phyloP scores from a whole-genome alignment of 2,329 filamentous ascomycete species.

The Trichothecium sympodiale region DNA sequence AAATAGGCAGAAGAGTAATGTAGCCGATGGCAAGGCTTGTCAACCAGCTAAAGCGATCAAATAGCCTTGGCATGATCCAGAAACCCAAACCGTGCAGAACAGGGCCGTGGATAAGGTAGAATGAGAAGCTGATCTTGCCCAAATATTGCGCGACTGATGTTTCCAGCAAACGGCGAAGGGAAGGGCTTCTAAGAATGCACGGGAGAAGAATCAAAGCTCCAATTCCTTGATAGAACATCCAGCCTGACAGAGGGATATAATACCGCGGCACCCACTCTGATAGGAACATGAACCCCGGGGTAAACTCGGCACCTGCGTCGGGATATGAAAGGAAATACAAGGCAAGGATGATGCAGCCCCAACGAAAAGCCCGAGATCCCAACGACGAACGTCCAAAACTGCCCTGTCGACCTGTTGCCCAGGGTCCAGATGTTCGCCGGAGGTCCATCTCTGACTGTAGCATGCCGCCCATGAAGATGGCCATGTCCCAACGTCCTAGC shows the following conservation, averaged over 20 bases:
- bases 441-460: constrained; percentile 25
- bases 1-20: constrained; percentile 15
- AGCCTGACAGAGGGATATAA: constrained; percentile 22
- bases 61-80: constrained; percentile 35
- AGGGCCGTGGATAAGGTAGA: constrained; percentile 39
- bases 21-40: constrained; percentile 21
- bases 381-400: constrained; percentile 5
- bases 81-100: constrained; percentile 50
- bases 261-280: constrained; percentile 22
- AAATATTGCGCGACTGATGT: constrained; percentile 22
- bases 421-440: constrained; percentile 6
- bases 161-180: constrained; percentile 18
- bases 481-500: constrained; percentile 28
- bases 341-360: constrained; percentile 17
- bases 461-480: constrained; percentile 24
- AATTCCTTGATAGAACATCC: constrained; percentile 28
- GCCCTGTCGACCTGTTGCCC: constrained; percentile 2
- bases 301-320: constrained; percentile 24
- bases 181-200: constrained; percentile 21
- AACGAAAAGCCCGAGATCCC: constrained; percentile 11
- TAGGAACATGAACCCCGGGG: constrained; percentile 23
- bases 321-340: constrained; percentile 28
- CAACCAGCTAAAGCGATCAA: constrained; percentile 20
- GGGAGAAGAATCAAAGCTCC: constrained; percentile 24
- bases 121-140: constrained; percentile 26